These are phyloP conservation scores for Solanum rostratum DNA, from an alignment of 257 asterid species.

Conservation along the genomic window DNA sequence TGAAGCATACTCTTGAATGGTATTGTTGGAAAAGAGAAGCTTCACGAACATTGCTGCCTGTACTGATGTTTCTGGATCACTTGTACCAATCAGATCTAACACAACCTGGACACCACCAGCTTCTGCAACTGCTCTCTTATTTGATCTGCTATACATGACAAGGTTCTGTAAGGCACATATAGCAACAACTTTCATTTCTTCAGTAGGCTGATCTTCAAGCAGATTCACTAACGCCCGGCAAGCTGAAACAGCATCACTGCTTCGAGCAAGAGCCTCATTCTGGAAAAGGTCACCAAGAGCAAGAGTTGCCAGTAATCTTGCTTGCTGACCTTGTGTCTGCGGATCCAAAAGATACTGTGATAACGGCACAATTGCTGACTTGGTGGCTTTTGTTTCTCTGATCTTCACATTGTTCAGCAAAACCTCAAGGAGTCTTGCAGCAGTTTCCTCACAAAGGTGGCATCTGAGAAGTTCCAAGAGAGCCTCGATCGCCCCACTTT, in stretches of 20 bases:
- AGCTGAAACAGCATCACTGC: constrained; percentile 91
- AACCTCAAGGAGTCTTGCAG: constrained; percentile 90
- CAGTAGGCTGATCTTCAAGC: constrained; percentile 99
- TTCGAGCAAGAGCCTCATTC: constrained; percentile 87
- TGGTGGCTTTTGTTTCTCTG: constrained; percentile 85
- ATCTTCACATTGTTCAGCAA: constrained; percentile 84
- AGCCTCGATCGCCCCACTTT: constrained; percentile 94
- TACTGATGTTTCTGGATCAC: constrained; percentile 87
- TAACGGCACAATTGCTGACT: constrained; percentile 80
- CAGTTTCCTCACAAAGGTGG: constrained; percentile 93
- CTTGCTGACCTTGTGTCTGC: constrained; percentile 98
- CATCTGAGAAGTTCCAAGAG: constrained; percentile 85
- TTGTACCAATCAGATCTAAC: constrained; percentile 83
- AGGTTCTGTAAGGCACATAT: constrained; percentile 95
- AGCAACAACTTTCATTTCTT: constrained; percentile 98
- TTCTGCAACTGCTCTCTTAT: constrained; percentile 99
- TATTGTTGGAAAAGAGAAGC: constrained; percentile 84
- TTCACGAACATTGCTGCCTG: constrained; percentile 98
- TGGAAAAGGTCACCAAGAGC: constrained; percentile 97
- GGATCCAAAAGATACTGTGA: constrained; percentile 99
- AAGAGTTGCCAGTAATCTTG: constrained; percentile 85
- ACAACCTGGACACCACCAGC: constrained; percentile 99
- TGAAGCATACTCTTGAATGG: constrained; percentile 98
- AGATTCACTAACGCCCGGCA: constrained; percentile 95
- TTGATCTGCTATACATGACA: constrained; percentile 90